A percentile compares a stretch with the other conserved stretches of the same genome.
phyloP scores from a whole-genome alignment of 2,329 filamentous ascomycete genomes.

The Falciphora oryzae region DNA sequence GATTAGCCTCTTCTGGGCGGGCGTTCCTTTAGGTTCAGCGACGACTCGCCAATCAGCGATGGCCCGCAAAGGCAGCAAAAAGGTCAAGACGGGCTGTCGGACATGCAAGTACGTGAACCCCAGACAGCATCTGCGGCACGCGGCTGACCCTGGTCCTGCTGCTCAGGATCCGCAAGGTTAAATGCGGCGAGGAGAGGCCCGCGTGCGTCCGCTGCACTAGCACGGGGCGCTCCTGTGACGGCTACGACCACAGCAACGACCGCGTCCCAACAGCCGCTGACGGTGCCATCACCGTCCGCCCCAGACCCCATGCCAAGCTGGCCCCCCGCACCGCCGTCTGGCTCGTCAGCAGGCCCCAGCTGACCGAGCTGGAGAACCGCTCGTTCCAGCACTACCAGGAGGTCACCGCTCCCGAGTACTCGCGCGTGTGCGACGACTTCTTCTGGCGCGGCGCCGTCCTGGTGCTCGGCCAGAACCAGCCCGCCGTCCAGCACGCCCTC shows the following conservation, averaged over 20 bases:
- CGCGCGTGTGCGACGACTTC: conserved; percentile 32
- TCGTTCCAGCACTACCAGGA: conserved; percentile 33
- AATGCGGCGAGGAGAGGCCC: conserved; percentile 26
- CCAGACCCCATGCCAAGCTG: not conserved
- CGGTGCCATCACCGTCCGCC: not conserved
- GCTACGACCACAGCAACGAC: conserved; percentile 15
- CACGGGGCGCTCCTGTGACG: conserved; percentile 25
- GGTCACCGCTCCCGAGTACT: conserved; percentile 33
- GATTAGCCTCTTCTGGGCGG: too few species aligned
- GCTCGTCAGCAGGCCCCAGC: not conserved
- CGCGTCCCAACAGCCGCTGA: not conserved
- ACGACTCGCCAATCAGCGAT: not conserved
- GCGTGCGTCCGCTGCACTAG: conserved; percentile 24
- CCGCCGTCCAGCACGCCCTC: conserved; percentile 42
- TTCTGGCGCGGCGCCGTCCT: conserved; percentile 42
- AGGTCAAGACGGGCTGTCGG: conserved; percentile 11
- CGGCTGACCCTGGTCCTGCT: too few species aligned
- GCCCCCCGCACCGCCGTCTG: not conserved
- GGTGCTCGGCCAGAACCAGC: conserved; percentile 37
- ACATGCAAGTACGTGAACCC: conserved; percentile 11
- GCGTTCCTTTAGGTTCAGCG: not conserved
- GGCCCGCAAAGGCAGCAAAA: conserved; percentile 9
- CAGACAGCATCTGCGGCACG: not conserved
- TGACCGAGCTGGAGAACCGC: conserved; percentile 21
- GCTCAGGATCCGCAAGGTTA: conserved; percentile 24